Evolutionary conservation across 805 yeast genomes (phyloP).

Genomic region (Saccharomycopsis synnaedendra): DNA sequence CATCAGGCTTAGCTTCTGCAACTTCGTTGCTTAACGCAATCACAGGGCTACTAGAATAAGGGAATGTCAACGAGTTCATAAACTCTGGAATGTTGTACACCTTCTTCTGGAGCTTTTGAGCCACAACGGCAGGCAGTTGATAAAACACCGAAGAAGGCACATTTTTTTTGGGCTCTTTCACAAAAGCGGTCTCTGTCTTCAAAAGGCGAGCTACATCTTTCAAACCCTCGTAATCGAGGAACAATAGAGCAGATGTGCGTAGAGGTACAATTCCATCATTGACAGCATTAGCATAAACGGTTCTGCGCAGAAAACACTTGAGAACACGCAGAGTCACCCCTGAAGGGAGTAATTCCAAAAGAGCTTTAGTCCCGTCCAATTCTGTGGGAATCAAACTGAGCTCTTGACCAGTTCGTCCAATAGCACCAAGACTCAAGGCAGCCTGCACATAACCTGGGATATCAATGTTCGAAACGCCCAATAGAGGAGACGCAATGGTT

Average conservation of each 20-base stretch:
- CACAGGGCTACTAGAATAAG: slow-evolving; percentile 4
- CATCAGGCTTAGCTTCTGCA: slow-evolving; percentile 1
- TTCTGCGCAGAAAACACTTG: slow-evolving; percentile 47
- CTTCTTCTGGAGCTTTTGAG: background rate
- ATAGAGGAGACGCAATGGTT: slow-evolving; percentile 61
- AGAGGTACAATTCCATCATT: slow-evolving; percentile 80
- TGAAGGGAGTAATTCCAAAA: slow-evolving; percentile 50
- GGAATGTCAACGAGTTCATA: slow-evolving; percentile 5
- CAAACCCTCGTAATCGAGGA: slow-evolving; percentile 51
- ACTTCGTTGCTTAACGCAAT: slow-evolving; percentile 2
- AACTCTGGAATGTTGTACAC: slow-evolving; percentile 3
- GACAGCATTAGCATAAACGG: slow-evolving; percentile 62
- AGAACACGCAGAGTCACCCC: slow-evolving; percentile 55
- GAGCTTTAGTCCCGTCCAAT: slow-evolving; percentile 31
- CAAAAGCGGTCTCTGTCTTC: slow-evolving; percentile 17
- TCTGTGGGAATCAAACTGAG: slow-evolving; percentile 43
- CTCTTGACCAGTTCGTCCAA: slow-evolving; percentile 76
- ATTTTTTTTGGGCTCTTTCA: too few species aligned
- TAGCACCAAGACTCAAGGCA: slow-evolving; percentile 60
- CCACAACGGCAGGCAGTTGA: background rate
- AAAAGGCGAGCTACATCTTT: slow-evolving; percentile 24
- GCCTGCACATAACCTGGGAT: slow-evolving; percentile 66
- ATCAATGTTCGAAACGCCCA: slow-evolving; percentile 64
- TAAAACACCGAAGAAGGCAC: too few species aligned
- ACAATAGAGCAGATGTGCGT: slow-evolving; percentile 58